A percentile compares a stretch with the other conserved stretches of the same genome.
Evolutionary conservation across 345 rosid species (phyloP).

Genomic region (Corchorus capsularis): DNA sequence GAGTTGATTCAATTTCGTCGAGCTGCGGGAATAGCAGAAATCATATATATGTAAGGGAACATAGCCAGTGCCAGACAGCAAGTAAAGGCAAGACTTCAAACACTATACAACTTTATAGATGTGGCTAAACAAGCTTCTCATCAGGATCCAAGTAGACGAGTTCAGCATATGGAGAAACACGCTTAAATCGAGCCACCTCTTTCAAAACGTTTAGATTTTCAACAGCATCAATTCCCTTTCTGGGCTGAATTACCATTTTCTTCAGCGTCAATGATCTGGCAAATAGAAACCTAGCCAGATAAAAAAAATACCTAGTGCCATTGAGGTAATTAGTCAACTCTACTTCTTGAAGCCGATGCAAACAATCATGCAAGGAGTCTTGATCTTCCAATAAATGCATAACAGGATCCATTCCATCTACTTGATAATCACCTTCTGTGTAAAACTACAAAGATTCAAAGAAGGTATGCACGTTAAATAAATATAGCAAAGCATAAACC

Average conservation of each 20-base stretch:
- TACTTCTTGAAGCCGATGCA: background rate
- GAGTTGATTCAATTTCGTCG: background rate
- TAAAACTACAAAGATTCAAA: background rate
- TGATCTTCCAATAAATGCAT: background rate
- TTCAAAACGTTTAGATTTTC: background rate
- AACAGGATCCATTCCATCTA: background rate
- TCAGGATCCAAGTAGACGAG: background rate
- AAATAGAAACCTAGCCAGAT: background rate
- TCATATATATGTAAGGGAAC: background rate
- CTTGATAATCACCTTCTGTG: background rate
- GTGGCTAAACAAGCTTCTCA: background rate
- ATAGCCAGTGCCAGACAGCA: background rate
- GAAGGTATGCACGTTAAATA: background rate
- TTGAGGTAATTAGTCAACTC: background rate
- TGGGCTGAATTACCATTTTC: background rate
- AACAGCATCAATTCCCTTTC: background rate
- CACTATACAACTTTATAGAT: background rate
- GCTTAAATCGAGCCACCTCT: background rate
- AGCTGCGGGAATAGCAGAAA: background rate
- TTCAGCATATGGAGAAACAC: background rate
- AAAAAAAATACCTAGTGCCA: background rate
- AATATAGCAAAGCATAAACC: no score
- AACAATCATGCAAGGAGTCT: background rate
- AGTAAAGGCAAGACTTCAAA: no score
- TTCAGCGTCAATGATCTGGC: background rate